Evolutionary conservation across 1,139 yeast genomes (phyloP).

Genomic region (Blastobotrys petasosporus): DNA sequence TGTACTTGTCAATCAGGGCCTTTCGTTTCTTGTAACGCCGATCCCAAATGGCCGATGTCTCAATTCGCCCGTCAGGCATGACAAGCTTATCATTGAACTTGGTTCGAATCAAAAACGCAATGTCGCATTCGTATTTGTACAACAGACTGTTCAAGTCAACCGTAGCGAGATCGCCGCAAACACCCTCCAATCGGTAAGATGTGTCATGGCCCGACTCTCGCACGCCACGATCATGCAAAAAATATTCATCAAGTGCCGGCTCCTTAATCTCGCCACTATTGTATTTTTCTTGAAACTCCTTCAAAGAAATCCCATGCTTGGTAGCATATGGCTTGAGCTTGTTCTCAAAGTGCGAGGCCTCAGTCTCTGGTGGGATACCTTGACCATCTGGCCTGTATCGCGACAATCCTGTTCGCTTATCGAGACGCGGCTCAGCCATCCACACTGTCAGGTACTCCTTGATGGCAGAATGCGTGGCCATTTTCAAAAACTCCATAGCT

Average conservation of each 20-base stretch:
- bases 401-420: slow-evolving; percentile 72
- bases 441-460: slow-evolving; percentile 81
- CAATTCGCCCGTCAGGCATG: slow-evolving; percentile 39
- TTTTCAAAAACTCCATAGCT: slow-evolving; percentile 53
- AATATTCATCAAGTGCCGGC: slow-evolving; percentile 80
- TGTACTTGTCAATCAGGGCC: slow-evolving; percentile 53
- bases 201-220: slow-evolving; percentile 98
- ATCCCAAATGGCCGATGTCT: slow-evolving; percentile 56
- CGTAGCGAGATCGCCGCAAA: slow-evolving; percentile 84
- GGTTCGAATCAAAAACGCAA: slow-evolving; percentile 56
- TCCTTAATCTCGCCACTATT: slow-evolving; percentile 62
- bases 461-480: slow-evolving; percentile 73
- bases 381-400: slow-evolving; percentile 86
- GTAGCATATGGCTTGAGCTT: slow-evolving; percentile 63
- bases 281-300: slow-evolving; percentile 67
- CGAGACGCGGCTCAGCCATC: slow-evolving; percentile 69
- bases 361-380: slow-evolving; percentile 97
- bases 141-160: slow-evolving; percentile 81
- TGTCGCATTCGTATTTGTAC: slow-evolving; percentile 86
- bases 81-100: slow-evolving; percentile 49
- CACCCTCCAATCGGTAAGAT: slow-evolving; percentile 81
- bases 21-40: slow-evolving; percentile 51
- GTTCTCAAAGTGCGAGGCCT: slow-evolving; percentile 76
- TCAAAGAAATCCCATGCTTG: slow-evolving; percentile 54
- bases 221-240: slow-evolving; percentile 89